Conservation (phyloP, 371 early-diverging fungal species). For the Actinomucor elegans region DNA sequence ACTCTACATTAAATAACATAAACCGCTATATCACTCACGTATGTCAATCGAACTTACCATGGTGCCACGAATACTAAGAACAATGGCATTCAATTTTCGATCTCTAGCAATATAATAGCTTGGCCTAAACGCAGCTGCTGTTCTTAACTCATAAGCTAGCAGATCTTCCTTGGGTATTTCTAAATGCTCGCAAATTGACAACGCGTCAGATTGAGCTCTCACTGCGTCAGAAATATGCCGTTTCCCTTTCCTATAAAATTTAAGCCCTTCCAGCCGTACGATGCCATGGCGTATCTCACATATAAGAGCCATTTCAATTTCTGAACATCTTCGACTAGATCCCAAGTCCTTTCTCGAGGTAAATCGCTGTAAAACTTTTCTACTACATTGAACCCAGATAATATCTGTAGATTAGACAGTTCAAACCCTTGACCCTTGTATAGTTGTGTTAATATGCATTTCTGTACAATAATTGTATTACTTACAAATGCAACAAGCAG, state of each 20-base stretch:
- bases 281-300: slow-evolving; percentile 59
- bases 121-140: slow-evolving; percentile 70
- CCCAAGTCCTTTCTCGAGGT: slow-evolving; percentile 33
- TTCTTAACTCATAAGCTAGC: slow-evolving; percentile 69
- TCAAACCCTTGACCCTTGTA: slow-evolving; percentile 81
- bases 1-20: no score
- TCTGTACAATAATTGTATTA: no score
- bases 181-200: slow-evolving; percentile 68
- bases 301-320: slow-evolving; percentile 53
- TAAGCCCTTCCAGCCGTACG: slow-evolving; percentile 77
- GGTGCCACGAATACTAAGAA: slow-evolving; percentile 77
- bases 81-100: slow-evolving; percentile 62
- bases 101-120: slow-evolving; percentile 75
- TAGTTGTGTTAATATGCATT: no score
- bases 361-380: slow-evolving; percentile 55
- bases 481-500: slow-evolving; percentile 69
- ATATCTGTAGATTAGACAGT: slow-evolving; percentile 62
- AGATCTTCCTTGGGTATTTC: slow-evolving; percentile 65
- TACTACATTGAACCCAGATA: slow-evolving; percentile 65
- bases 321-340: slow-evolving; percentile 33
- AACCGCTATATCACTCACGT: no score
- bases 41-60: no score
- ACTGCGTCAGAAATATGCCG: slow-evolving; percentile 66
- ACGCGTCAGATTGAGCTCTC: slow-evolving; percentile 64
- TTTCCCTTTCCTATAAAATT: slow-evolving; percentile 74